Conservation (phyloP, 2,329 filamentous ascomycete genomes). For the Chrysoporthe austroafricana region DNA sequence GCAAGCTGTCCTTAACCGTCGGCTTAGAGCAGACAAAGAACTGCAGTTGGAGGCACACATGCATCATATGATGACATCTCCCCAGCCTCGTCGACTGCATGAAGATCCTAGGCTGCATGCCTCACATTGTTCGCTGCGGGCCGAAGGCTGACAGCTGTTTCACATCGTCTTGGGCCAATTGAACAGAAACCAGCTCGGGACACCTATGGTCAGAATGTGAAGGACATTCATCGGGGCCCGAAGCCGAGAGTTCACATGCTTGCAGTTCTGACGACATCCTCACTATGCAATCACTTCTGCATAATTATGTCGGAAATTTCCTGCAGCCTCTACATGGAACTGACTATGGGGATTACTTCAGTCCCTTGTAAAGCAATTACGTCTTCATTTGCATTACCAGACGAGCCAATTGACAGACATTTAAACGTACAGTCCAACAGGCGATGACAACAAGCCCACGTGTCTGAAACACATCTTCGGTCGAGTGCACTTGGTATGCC, state of each 20-base stretch:
- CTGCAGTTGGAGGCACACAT: background rate
- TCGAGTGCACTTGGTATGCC: background rate
- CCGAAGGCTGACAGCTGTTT: background rate
- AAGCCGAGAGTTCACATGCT: background rate
- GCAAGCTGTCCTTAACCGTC: slow-evolving; percentile 5
- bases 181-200: background rate
- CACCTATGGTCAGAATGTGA: background rate
- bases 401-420: too few species aligned
- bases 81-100: background rate
- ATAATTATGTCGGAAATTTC: background rate
- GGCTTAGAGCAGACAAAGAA: background rate
- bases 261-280: background rate
- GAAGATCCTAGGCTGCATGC: background rate
- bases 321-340: background rate
- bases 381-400: background rate
- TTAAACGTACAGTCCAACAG: background rate
- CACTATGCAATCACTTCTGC: background rate
- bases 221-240: background rate
- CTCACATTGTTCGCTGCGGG: background rate
- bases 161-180: background rate
- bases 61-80: too few species aligned
- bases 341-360: too few species aligned
- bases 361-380: too few species aligned
- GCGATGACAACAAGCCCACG: background rate
- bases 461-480: background rate